phyloP scores from a whole-genome alignment of 2,329 filamentous ascomycete species.

The Fusarium sp. region DNA sequence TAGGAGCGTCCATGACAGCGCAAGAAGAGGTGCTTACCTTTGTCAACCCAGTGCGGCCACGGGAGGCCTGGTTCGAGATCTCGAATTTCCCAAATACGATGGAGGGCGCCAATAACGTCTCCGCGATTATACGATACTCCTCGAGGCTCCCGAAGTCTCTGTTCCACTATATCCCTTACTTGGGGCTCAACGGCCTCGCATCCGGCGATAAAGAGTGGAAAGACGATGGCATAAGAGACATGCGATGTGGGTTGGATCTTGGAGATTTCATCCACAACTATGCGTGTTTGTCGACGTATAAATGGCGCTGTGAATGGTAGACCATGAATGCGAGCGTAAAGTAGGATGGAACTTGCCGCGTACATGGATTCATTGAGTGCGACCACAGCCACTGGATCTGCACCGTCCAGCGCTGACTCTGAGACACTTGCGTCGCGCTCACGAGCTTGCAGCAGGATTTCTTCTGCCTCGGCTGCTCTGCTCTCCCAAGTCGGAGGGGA shows the following conservation, averaged over 20 bases:
- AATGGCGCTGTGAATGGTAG: background rate
- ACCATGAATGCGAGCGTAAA: background rate
- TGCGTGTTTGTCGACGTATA: background rate
- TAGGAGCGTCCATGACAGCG: background rate
- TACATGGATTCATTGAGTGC: background rate
- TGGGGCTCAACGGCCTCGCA: background rate
- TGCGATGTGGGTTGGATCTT: background rate
- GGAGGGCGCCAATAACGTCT: background rate
- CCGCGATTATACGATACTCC: background rate
- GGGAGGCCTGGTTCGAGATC: background rate
- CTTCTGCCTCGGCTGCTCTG: background rate
- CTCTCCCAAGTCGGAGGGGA: background rate
- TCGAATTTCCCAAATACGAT: background rate
- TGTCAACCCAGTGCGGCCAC: background rate
- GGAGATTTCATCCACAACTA: background rate
- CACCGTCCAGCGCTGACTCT: background rate
- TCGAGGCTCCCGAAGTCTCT: background rate
- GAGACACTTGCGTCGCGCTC: background rate
- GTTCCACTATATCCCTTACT: background rate
- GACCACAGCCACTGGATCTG: background rate
- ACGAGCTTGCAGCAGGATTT: background rate
- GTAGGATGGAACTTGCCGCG: background rate
- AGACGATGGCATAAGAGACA: background rate
- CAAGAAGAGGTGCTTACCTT: background rate
- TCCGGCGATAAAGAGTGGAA: background rate